Evolutionary conservation across 1,284 basidiomycete species (phyloP), one percentile per base, ranked within the genome.

Genomic region (Rhizoctonia solani): DNA sequence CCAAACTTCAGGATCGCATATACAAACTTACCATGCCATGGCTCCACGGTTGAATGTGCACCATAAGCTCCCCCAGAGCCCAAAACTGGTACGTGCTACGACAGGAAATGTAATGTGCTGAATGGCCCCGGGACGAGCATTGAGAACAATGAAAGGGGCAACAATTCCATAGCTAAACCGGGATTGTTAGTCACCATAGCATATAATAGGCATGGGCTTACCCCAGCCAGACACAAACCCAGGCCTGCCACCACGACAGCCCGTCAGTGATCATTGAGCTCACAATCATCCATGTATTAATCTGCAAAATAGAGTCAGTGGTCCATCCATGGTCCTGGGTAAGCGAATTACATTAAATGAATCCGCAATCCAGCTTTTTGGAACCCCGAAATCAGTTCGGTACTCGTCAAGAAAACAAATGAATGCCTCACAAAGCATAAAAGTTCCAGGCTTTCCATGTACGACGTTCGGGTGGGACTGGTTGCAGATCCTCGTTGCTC

Each of bases 51-150:
- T 91, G 76, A 94, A 87, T 1, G 89, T 85, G 67, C 89, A 88
- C 92, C 92, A 93, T 47, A 92, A 75, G 55, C 86, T 87, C 13
- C 91, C 91, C 79, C 86, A 91, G n/a, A 92, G 75, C 14, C 92
- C 92, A 74, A 93, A 94, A 65, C 86, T 88, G n/a, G 66, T 58
- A 27, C 68, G 54, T 25, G 85, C 83, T 19, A 92, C 88, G 30
- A 92, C 87, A 1, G 91, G 91, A 77, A 94, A 95, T 6, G 87
- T 89, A 73, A 92, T 78, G 74, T 91, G 89, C 73, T 87, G 87
- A n/a, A 89, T 80, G 2, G 89, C 88, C 54, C 90, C 90, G 1
- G 89, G 87, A 27, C 90, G 83, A n/a, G 89, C 91, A 71, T 92
- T 92, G 69, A 89, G 76, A 27, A 88, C 88, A 68, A 94, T 83